phyloP scores from a whole-genome alignment of 768 basidiomycete species.

The Lentinula edodes region DNA sequence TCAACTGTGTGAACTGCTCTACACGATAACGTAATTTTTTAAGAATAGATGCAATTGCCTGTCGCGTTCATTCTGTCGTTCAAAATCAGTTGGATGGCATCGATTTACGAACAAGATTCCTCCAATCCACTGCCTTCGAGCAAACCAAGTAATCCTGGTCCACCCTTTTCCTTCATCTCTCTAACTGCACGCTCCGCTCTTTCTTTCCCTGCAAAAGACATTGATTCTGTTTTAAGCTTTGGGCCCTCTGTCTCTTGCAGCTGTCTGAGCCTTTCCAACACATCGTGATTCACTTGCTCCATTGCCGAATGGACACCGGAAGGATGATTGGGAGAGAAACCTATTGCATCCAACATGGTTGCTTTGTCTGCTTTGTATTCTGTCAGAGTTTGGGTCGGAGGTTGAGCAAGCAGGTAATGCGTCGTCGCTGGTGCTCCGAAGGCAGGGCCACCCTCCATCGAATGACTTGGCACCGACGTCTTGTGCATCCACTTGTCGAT shows the following conservation, averaged over 20 bases:
- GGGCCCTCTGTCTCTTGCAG: conserved; percentile 38
- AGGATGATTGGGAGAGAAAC: conserved; percentile 9
- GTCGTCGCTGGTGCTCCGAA: conserved; percentile 14
- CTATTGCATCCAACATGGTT: conserved; percentile 31
- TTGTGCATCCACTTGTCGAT: conserved; percentile 48
- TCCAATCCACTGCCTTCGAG: conserved; percentile 37
- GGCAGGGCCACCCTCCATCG: neutral
- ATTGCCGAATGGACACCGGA: conserved; percentile 26
- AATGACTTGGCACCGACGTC: conserved; percentile 13
- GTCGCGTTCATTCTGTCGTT: too few species aligned
- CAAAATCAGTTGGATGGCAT: too few species aligned
- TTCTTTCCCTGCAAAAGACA: conserved; percentile 28
- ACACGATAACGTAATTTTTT: neutral
- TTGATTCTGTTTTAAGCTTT: conserved; percentile 34
- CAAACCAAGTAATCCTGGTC: conserved; percentile 37
- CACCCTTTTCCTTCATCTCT: conserved; percentile 18
- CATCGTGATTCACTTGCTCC: conserved; percentile 39
- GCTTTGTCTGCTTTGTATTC: conserved; percentile 42
- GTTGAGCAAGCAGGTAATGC: conserved; percentile 27
- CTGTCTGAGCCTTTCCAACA: conserved; percentile 48
- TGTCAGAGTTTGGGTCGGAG: conserved; percentile 24
- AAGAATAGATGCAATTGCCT: neutral
- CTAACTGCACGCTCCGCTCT: conserved; percentile 43
- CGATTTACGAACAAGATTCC: neutral
- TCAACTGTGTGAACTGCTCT: neutral